phyloP scores from a whole-genome alignment of 2,329 filamentous ascomycete species.

The Penicillium vulpinum region DNA sequence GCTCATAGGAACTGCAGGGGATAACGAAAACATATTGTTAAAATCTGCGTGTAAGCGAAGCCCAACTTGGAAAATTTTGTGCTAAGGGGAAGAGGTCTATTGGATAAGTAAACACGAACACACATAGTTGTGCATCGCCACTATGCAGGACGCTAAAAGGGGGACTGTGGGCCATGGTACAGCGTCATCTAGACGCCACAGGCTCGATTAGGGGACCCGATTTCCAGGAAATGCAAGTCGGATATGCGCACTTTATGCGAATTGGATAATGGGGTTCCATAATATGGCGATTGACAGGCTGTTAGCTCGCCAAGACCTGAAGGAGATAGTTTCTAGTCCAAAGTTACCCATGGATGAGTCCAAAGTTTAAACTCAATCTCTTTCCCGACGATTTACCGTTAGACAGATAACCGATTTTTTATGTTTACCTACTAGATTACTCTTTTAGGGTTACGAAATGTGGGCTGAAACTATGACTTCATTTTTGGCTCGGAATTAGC shows the following conservation, averaged over 20 bases:
- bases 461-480: background rate
- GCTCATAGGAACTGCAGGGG: background rate
- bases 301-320: background rate
- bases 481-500: background rate
- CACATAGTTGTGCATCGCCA: background rate
- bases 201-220: slow-evolving; percentile 14
- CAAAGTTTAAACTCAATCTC: background rate
- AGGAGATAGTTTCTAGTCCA: background rate
- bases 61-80: background rate
- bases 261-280: background rate
- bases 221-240: slow-evolving; percentile 29
- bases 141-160: slow-evolving; percentile 18
- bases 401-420: too few species aligned
- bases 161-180: slow-evolving; percentile 10
- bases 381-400: background rate
- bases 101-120: background rate
- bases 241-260: slow-evolving; percentile 17
- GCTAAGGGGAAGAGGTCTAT: background rate
- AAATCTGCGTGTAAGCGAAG: background rate
- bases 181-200: slow-evolving; percentile 11
- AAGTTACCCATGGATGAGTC: background rate
- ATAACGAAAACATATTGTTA: background rate
- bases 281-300: background rate
- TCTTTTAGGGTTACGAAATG: too few species aligned
- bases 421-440: too few species aligned